Conservation (phyloP, 2,329 filamentous ascomycete species). For the Sclerotinia glacialis region DNA sequence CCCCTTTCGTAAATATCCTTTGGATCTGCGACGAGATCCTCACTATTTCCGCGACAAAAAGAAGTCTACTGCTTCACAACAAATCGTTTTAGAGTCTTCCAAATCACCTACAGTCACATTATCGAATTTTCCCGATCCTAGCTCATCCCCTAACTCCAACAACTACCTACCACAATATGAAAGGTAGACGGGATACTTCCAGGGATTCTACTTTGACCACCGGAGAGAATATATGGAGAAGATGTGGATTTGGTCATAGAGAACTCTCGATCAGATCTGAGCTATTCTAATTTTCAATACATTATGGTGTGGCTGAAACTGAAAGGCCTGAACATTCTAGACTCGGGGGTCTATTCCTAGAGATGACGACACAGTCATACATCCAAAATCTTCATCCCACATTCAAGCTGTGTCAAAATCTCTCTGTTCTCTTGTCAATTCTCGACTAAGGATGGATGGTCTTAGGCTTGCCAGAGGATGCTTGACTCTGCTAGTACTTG, state of each 20-base stretch:
- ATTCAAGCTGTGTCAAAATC: background rate
- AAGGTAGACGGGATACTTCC: slow-evolving; percentile 43
- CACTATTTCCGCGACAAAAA: background rate
- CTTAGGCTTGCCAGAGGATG: background rate
- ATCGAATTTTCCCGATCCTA: background rate
- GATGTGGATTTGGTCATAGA: slow-evolving; percentile 52
- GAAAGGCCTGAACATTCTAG: slow-evolving; percentile 4
- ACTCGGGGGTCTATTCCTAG: background rate
- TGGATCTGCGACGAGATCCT: background rate
- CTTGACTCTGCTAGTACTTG: background rate
- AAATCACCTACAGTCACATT: background rate
- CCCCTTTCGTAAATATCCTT: background rate
- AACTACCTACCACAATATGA: slow-evolving; percentile 48
- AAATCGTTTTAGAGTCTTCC: background rate
- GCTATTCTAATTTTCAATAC: slow-evolving; percentile 25
- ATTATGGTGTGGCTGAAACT: slow-evolving; percentile 19
- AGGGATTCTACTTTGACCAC: slow-evolving; percentile 48
- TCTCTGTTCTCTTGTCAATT: background rate
- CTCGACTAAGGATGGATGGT: background rate
- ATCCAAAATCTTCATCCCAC: background rate
- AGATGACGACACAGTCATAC: slow-evolving; percentile 2
- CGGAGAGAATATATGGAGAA: slow-evolving; percentile 58
- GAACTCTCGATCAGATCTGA: slow-evolving; percentile 23
- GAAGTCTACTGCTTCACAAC: background rate
- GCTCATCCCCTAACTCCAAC: background rate